Conservation (phyloP, 441 rosid species). For the Bocquillonia castaneifolia region DNA sequence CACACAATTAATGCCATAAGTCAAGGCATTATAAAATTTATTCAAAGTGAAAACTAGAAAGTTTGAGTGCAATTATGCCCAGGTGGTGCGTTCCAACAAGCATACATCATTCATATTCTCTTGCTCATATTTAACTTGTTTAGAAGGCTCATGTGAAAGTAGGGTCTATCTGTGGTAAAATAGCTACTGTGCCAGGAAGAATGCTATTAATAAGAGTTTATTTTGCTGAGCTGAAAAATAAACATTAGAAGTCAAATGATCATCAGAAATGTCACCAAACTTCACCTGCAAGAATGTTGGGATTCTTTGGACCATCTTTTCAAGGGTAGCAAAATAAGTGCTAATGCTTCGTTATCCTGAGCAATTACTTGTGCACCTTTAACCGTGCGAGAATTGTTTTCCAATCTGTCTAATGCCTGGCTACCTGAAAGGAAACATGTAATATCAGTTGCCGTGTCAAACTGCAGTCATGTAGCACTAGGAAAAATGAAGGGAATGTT, state of each 20-base stretch:
- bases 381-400: slow-evolving; percentile 74
- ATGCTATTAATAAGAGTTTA: background rate
- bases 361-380: slow-evolving; percentile 80
- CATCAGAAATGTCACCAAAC: slow-evolving; percentile 5
- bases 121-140: background rate
- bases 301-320: slow-evolving; percentile 69
- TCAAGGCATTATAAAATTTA: background rate
- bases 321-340: slow-evolving; percentile 57
- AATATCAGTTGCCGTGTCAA: background rate
- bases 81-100: background rate
- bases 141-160: background rate
- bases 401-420: slow-evolving; percentile 63
- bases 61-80: slow-evolving; percentile 3
- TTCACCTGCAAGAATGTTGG: slow-evolving; percentile 56
- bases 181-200: background rate
- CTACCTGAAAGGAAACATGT: slow-evolving; percentile 44
- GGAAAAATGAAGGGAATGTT: background rate
- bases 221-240: background rate
- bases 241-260: background rate
- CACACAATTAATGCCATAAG: background rate
- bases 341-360: slow-evolving; percentile 70
- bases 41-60: background rate
- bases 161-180: background rate
- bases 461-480: background rate
- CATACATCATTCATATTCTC: background rate